Percentiles rank a stretch among this genome's conserved stretches.
These are phyloP conservation scores for Paxillus ammoniavirescens DNA, from an alignment of 768 basidiomycete species.

Conservation along the genomic window DNA sequence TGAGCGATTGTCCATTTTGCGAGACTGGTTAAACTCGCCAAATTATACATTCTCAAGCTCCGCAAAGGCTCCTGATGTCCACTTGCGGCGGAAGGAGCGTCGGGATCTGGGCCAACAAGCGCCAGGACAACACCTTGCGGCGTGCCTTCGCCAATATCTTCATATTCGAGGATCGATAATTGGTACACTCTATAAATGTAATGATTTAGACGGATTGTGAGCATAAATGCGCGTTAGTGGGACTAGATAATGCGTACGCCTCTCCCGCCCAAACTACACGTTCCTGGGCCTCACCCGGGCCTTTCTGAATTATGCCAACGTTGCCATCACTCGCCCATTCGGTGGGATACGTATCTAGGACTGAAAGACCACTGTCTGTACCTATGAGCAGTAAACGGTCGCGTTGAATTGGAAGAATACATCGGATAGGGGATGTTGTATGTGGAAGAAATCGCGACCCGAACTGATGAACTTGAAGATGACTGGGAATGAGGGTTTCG, in stretches of 20 bases:
- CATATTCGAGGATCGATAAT: slow-evolving; percentile 69
- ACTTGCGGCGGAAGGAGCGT: slow-evolving; percentile 35
- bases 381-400: slow-evolving; percentile 74
- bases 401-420: slow-evolving; percentile 66
- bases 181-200: slow-evolving; percentile 60
- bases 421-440: slow-evolving; percentile 69
- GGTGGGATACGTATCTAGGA: slow-evolving; percentile 79
- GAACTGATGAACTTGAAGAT: slow-evolving; percentile 70
- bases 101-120: slow-evolving; percentile 64
- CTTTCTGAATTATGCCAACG: slow-evolving; percentile 44
- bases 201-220: neutral
- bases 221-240: neutral
- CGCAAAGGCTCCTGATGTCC: slow-evolving; percentile 58
- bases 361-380: slow-evolving; percentile 76
- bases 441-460: slow-evolving; percentile 87
- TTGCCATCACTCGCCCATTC: slow-evolving; percentile 53
- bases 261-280: slow-evolving; percentile 76
- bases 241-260: slow-evolving; percentile 44
- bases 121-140: slow-evolving; percentile 77
- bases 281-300: slow-evolving; percentile 70
- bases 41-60: slow-evolving; percentile 78
- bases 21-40: slow-evolving; percentile 70
- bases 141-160: slow-evolving; percentile 51
- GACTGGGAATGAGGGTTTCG: slow-evolving; percentile 59
- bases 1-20: slow-evolving; percentile 72